Evolutionary conservation across 2,329 filamentous ascomycete genomes (phyloP).

Genomic region (Lasiodiplodia citricola): DNA sequence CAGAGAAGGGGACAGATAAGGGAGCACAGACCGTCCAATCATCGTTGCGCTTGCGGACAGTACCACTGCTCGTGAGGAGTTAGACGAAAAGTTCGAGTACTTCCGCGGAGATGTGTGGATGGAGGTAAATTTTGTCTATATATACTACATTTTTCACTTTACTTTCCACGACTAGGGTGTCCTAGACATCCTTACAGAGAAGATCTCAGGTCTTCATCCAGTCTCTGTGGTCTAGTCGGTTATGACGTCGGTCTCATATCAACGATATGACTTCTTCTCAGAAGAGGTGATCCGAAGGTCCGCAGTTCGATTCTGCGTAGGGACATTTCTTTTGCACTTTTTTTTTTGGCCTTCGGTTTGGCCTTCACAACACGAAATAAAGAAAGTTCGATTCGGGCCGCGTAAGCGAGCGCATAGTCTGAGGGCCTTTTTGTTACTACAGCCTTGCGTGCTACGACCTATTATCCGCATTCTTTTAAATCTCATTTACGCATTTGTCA

Average conservation of each 20-base stretch:
- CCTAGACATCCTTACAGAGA: neutral
- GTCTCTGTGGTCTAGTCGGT: constrained; percentile 26
- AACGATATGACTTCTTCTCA: constrained; percentile 19
- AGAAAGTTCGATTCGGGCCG: neutral
- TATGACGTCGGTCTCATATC: constrained; percentile 27
- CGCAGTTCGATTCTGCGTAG: constrained; percentile 22
- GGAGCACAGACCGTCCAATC: constrained; percentile 14
- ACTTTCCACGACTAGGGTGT: neutral
- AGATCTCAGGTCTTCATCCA: neutral
- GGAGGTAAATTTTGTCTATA: neutral
- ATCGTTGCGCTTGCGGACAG: neutral
- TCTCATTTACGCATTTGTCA: too few relatives aligned
- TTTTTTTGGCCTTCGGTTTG: neutral
- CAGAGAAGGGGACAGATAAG: constrained; percentile 10
- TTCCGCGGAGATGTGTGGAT: constrained; percentile 5
- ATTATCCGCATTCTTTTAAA: too few relatives aligned
- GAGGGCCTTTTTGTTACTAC: too few relatives aligned
- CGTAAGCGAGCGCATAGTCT: neutral
- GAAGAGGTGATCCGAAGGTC: constrained; percentile 25
- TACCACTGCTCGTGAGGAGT: neutral
- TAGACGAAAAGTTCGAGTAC: neutral
- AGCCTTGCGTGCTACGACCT: too few relatives aligned
- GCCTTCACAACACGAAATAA: neutral
- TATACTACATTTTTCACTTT: neutral
- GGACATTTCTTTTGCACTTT: constrained; percentile 4